Percentiles rank a stretch among this genome's conserved stretches.
Evolutionary conservation across 2,329 filamentous ascomycete genomes (phyloP).

Genomic region (Colletotrichum endophyticum): DNA sequence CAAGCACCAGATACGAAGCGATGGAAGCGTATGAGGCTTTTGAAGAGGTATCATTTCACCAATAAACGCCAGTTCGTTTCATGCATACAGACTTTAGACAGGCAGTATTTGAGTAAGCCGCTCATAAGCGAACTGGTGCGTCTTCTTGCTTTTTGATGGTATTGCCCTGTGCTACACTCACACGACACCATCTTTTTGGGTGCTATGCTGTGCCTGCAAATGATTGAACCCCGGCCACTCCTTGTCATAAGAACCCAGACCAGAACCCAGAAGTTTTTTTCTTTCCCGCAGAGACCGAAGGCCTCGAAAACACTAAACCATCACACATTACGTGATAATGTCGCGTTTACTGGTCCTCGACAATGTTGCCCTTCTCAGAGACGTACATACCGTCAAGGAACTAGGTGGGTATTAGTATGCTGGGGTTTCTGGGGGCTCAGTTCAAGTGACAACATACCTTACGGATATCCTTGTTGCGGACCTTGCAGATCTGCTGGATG

Average conservation of each 20-base stretch:
- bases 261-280: constrained; percentile 19
- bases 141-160: constrained; percentile 3
- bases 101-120: background rate
- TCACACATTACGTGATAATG: constrained; percentile 9
- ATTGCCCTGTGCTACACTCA: constrained; percentile 4
- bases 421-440: background rate
- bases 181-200: background rate
- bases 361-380: constrained; percentile 96
- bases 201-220: background rate
- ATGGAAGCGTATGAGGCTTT: background rate
- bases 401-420: constrained; percentile 50
- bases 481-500: constrained; percentile 99
- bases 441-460: constrained; percentile 65
- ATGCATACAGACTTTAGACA: background rate
- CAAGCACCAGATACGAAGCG: background rate
- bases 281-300: constrained; percentile 25
- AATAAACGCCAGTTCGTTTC: background rate
- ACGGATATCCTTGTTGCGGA: constrained; percentile 99
- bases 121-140: background rate
- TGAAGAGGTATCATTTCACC: background rate
- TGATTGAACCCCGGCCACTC: constrained; percentile 7
- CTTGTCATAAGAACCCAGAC: constrained; percentile 7
- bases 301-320: constrained; percentile 28
- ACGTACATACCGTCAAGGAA: constrained; percentile 99
- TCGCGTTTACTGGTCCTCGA: constrained; percentile 64